Percentiles rank a stretch among this genome's conserved stretches.
Evolutionary conservation across 2,329 filamentous ascomycete species (phyloP).

Genomic region (Fusarium kyushuense): DNA sequence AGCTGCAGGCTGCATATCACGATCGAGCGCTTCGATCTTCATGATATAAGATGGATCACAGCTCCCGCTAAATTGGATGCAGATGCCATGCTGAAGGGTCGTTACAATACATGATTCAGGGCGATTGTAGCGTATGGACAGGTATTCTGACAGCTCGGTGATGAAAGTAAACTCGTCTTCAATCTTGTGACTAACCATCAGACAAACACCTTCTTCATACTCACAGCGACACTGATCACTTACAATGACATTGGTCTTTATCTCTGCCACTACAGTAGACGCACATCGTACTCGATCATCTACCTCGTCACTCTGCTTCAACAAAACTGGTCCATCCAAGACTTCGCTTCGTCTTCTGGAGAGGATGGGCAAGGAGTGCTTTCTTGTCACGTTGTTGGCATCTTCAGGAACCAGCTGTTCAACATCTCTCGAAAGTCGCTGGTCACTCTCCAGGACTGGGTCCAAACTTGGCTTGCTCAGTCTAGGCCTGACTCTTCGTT

Average conservation of each 20-base stretch:
- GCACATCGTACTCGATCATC: slow-evolving; percentile 63
- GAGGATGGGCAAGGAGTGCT: slow-evolving; percentile 38
- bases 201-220: not conserved
- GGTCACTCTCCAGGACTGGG: slow-evolving; percentile 49
- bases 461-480: slow-evolving; percentile 44
- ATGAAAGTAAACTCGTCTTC: slow-evolving; percentile 81
- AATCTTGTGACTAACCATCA: slow-evolving; percentile 63
- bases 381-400: slow-evolving; percentile 28
- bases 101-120: slow-evolving; percentile 80
- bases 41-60: slow-evolving; percentile 85
- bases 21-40: slow-evolving; percentile 76
- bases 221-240: slow-evolving; percentile 1
- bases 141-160: slow-evolving; percentile 76
- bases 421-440: slow-evolving; percentile 34
- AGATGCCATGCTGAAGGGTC: slow-evolving; percentile 79
- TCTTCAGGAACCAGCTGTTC: slow-evolving; percentile 31
- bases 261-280: slow-evolving; percentile 69
- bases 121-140: slow-evolving; percentile 81
- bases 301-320: slow-evolving; percentile 46
- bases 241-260: slow-evolving; percentile 53
- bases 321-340: slow-evolving; percentile 61
- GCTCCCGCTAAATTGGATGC: slow-evolving; percentile 79
- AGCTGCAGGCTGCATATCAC: slow-evolving; percentile 75
- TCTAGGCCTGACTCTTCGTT: slow-evolving; percentile 37
- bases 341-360: slow-evolving; percentile 49